Percentiles rank a stretch among this genome's conserved stretches.
These are phyloP conservation scores for Alternaria consortialis DNA, from an alignment of 2,329 filamentous ascomycete genomes.

Conservation along the genomic window DNA sequence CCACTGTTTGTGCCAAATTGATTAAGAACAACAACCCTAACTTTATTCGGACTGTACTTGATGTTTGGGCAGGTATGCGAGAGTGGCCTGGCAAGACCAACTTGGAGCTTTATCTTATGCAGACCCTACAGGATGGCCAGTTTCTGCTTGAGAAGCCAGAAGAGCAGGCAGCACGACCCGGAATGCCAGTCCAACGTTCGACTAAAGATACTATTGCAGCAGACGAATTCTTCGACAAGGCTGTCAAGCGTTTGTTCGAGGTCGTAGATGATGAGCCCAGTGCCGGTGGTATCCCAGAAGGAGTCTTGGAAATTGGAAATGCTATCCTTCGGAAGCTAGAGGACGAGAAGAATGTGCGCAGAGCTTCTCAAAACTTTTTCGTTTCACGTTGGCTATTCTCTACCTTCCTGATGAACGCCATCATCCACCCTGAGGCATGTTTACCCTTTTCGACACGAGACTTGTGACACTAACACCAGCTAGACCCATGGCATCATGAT, in stretches of 20 bases:
- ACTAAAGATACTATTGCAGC: slow-evolving; percentile 82
- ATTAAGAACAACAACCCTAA: slow-evolving; percentile 80
- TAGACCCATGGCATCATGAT: slow-evolving; percentile 73
- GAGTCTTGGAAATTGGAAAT: slow-evolving; percentile 83
- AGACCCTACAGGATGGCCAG: slow-evolving; percentile 89
- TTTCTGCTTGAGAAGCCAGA: slow-evolving; percentile 88
- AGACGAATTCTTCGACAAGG: slow-evolving; percentile 87
- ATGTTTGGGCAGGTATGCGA: slow-evolving; percentile 85
- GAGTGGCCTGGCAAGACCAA: slow-evolving; percentile 90
- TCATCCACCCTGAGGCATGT: slow-evolving; percentile 85
- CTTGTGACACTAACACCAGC: slow-evolving; percentile 42
- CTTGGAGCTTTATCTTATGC: slow-evolving; percentile 94
- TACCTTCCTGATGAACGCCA: slow-evolving; percentile 81
- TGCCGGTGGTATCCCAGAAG: slow-evolving; percentile 83
- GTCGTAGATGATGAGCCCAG: slow-evolving; percentile 82
- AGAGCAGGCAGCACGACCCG: slow-evolving; percentile 73
- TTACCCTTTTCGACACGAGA: slow-evolving; percentile 7
- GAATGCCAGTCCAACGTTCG: slow-evolving; percentile 75
- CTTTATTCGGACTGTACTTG: slow-evolving; percentile 83
- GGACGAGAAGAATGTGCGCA: slow-evolving; percentile 74
- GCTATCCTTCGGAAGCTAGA: slow-evolving; percentile 80
- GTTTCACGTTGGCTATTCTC: slow-evolving; percentile 93
- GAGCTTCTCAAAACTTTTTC: slow-evolving; percentile 78
- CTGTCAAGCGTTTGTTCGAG: slow-evolving; percentile 82
- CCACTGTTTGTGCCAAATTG: slow-evolving; percentile 82